These are phyloP conservation scores for Populus tremula DNA, from an alignment of 345 rosid species.

Conservation along the genomic window DNA sequence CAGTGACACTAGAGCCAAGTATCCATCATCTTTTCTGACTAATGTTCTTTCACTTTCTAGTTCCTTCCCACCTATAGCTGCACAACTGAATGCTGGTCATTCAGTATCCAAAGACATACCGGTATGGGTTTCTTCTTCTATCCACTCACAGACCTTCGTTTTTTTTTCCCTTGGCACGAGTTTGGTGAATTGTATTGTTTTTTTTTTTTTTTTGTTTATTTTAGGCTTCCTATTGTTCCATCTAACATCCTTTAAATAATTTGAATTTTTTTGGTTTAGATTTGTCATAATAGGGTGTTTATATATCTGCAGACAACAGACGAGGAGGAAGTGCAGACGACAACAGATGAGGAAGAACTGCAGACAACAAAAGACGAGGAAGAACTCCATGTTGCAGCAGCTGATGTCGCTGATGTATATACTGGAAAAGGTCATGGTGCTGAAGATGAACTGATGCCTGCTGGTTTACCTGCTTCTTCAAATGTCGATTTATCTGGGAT, in stretches of 20 bases:
- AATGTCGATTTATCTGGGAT: constrained; percentile 38
- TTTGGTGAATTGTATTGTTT: neutral
- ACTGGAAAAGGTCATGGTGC: constrained; percentile 36
- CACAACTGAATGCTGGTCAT: constrained; percentile 38
- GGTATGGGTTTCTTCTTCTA: constrained; percentile 24
- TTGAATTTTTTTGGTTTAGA: neutral
- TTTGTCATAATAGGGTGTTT: constrained; percentile 11
- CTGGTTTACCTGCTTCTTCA: constrained; percentile 47
- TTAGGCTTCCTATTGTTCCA: constrained; percentile 1
- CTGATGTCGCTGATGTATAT: constrained; percentile 25
- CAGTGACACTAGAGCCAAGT: constrained; percentile 60
- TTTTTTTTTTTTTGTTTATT: neutral
- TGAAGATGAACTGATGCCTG: constrained; percentile 43
- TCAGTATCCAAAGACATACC: constrained; percentile 36
- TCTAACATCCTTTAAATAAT: neutral
- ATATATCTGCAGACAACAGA: constrained; percentile 35
- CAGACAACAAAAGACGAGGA: constrained; percentile 47
- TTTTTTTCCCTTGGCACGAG: neutral
- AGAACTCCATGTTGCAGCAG: constrained; percentile 31
- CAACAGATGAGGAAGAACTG: constrained; percentile 41
- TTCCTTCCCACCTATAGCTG: constrained; percentile 71
- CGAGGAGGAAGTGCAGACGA: constrained; percentile 43
- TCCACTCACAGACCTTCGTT: neutral
- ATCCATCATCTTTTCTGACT: constrained; percentile 67
- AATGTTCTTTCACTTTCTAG: constrained; percentile 74